Percentiles rank a stretch among this genome's conserved stretches.
Conservation (phyloP, 2,329 filamentous ascomycete genomes). For the Plectosphaerella cucumerina region DNA sequence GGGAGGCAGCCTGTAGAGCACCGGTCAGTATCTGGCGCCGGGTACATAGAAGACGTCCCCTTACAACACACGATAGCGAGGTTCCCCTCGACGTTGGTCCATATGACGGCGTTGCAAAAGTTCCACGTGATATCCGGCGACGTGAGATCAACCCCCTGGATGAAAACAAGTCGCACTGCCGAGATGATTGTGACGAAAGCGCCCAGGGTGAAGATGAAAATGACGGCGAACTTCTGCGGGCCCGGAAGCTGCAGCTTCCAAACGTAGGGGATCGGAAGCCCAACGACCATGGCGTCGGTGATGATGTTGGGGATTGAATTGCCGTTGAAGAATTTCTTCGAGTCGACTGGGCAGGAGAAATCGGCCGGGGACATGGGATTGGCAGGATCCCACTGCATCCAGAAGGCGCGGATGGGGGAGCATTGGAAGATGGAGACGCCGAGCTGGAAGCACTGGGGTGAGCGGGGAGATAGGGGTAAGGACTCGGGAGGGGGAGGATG, state of each 20-base stretch:
- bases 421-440: constrained; percentile 15
- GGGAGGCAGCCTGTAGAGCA: constrained; percentile 1
- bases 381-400: constrained; percentile 12
- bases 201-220: constrained; percentile 19
- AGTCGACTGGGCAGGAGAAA: constrained; percentile 13
- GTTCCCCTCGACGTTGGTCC: constrained; percentile 18
- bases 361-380: constrained; percentile 8
- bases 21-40: neutral
- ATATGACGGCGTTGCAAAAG: constrained; percentile 15
- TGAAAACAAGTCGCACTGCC: constrained; percentile 9
- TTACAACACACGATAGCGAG: constrained; percentile 13
- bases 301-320: constrained; percentile 22
- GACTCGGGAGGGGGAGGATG: too few species aligned
- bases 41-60: constrained; percentile 13
- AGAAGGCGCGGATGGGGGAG: constrained; percentile 13
- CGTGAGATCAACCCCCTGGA: constrained; percentile 10
- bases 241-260: constrained; percentile 18
- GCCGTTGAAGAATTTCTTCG: constrained; percentile 19
- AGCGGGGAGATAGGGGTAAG: neutral
- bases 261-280: constrained; percentile 21
- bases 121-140: constrained; percentile 20
- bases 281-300: constrained; percentile 20
- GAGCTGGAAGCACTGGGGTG: constrained; percentile 4
- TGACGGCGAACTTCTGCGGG: constrained; percentile 17
- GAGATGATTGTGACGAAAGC: constrained; percentile 16